A percentile compares a stretch with the other conserved stretches of the same genome.
phyloP scores from a whole-genome alignment of 1,139 yeast species.

The Taphrina communis region DNA sequence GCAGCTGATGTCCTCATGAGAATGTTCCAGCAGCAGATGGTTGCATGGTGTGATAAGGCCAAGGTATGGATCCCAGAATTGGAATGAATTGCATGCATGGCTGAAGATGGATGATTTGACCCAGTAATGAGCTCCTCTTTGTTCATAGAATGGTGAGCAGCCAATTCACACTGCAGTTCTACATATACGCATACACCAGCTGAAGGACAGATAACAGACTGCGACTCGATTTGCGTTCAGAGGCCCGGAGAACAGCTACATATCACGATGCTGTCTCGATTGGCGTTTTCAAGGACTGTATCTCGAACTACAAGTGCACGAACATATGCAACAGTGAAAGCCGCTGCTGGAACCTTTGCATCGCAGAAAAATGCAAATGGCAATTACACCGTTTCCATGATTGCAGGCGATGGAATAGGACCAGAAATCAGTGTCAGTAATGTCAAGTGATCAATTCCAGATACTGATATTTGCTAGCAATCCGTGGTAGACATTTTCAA shows the following conservation, averaged over 20 bases:
- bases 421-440: slow-evolving; percentile 72
- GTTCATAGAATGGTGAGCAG: too few relatives aligned
- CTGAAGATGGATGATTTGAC: too few relatives aligned
- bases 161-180: too few relatives aligned
- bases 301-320: slow-evolving; percentile 11
- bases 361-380: slow-evolving; percentile 61
- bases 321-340: slow-evolving; percentile 33
- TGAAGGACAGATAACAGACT: too few relatives aligned
- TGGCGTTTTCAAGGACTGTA: slow-evolving; percentile 8
- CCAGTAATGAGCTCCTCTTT: too few relatives aligned
- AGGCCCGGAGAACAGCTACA: not conserved
- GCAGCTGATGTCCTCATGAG: too few relatives aligned
- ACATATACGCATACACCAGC: too few relatives aligned
- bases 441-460: not conserved
- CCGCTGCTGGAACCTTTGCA: slow-evolving; percentile 61
- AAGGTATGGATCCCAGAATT: too few relatives aligned
- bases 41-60: too few relatives aligned
- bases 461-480: slow-evolving; percentile 1
- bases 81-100: too few relatives aligned
- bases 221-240: too few relatives aligned
- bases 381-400: slow-evolving; percentile 86
- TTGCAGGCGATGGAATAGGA: slow-evolving; percentile 98
- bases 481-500: slow-evolving; percentile 45
- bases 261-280: slow-evolving; percentile 17
- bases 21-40: too few relatives aligned